A percentile compares a stretch with the other conserved stretches of the same genome.
Conservation (phyloP, 352 stramenopile genomes). For the Blastocystis sp. region DNA sequence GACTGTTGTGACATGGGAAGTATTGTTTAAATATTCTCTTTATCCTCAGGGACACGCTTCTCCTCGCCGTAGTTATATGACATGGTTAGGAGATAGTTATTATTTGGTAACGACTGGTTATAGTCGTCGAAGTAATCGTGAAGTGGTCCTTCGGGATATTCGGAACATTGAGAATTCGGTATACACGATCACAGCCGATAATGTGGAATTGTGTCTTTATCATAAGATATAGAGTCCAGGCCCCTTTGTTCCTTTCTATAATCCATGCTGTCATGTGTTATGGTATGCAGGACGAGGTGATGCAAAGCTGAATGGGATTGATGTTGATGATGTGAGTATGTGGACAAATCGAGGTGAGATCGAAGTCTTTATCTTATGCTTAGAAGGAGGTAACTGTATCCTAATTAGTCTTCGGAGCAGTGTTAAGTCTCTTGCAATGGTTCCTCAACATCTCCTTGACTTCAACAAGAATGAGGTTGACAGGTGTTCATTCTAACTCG, state of each 20-base stretch:
- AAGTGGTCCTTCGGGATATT: conserved; percentile 41
- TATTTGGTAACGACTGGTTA: conserved; percentile 42
- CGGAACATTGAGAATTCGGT: neutral
- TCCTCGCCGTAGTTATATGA: conserved; percentile 36
- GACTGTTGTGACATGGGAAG: neutral
- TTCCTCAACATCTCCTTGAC: conserved; percentile 40
- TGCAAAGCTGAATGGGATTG: conserved; percentile 27
- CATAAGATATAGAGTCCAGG: conserved; percentile 7
- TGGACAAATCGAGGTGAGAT: conserved; percentile 31
- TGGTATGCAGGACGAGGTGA: conserved; percentile 39
- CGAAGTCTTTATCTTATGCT: neutral
- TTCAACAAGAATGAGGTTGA: conserved; percentile 26
- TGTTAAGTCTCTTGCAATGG: conserved; percentile 17
- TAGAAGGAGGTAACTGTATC: conserved; percentile 36
- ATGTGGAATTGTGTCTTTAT: neutral
- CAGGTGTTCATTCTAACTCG: neutral
- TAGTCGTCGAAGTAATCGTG: conserved; percentile 33
- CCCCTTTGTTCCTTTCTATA: conserved; percentile 46
- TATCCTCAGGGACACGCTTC: neutral
- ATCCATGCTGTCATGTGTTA: conserved; percentile 30
- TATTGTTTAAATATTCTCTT: neutral
- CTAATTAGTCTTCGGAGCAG: neutral
- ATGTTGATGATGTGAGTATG: conserved; percentile 40
- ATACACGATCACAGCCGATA: conserved; percentile 52
- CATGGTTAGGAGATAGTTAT: conserved; percentile 36